phyloP scores from a whole-genome alignment of 257 asterid genomes.

The Solanum gandarillasii region DNA sequence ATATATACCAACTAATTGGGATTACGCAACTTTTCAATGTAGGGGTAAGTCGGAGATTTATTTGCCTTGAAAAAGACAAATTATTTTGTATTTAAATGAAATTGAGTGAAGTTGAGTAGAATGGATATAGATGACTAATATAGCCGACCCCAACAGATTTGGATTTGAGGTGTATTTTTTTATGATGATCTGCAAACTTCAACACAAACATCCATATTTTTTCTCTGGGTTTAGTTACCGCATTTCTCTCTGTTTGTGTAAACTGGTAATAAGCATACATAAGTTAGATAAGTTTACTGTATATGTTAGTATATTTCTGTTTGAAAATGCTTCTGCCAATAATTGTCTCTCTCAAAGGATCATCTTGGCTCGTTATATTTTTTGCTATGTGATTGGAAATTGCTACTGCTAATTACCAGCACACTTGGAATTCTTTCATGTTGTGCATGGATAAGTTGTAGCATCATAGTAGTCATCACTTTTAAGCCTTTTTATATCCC shows the following conservation, averaged over 20 bases:
- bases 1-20: background rate
- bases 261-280: background rate
- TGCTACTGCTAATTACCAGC: background rate
- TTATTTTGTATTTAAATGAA: too few relatives aligned
- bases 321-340: background rate
- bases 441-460: background rate
- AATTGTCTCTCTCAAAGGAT: background rate
- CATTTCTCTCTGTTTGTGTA: background rate
- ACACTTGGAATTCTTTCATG: background rate
- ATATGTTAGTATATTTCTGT: background rate
- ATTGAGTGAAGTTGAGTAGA: background rate
- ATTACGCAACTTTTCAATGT: too few relatives aligned
- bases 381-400: background rate
- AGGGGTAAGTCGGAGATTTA: too few relatives aligned
- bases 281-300: background rate
- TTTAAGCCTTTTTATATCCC: background rate
- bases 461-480: background rate
- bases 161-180: background rate
- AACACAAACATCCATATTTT: background rate
- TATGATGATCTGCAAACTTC: background rate
- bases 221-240: background rate
- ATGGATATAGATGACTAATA: background rate
- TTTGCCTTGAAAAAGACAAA: too few relatives aligned
- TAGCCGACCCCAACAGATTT: background rate
- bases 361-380: background rate